Base-by-base conservation (phyloP, 2,329 filamentous ascomycete genomes). In the Exophiala xenobiotica region DNA sequence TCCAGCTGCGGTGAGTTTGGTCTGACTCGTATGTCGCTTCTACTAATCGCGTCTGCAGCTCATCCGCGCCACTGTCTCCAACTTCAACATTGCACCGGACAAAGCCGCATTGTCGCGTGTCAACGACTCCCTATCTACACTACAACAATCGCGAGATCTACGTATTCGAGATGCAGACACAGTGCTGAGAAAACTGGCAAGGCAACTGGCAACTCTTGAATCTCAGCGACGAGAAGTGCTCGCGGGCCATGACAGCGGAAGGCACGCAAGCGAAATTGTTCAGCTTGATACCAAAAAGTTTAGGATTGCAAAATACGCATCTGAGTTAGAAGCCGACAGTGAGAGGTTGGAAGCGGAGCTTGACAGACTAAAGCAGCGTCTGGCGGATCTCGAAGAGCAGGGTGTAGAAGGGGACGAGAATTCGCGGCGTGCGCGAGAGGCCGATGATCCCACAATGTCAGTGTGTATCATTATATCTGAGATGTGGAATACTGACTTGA, bases 61-160 rank as follows among this genome's bases (percentile, higher is more conserved):
- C 66, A 95, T 99, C 74, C 81, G 86, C 67, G 87, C 95, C 74
- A 96, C 91, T 35, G 87, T 95, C 65, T 80, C 85, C 64, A 96
- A 96, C 78, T 99, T 99, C 83, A 93, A 95, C 75, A 95, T 92
- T 65, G 78, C 82, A 16, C 89, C 89, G 8, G 93, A 99, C 78
- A 93, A 90, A 66, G 77, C 83, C 60, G 88, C 88, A 56, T 82
- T 97, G 16, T 78, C 85, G 16, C 90, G 93, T 67, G 87, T 97
- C 67, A 83, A 83, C 68, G 88, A 91, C 68, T 92, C 89, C 1
- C 80, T 96, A 46, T 81, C 83, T 6, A 88, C 88, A 0, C 83
- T 99, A n/a, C 82, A 88, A 62, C 84, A 90, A 66, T 88, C 90
- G 53, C 90, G 93, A 67, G 82, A 88, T 53, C 78, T 90, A 44